Evolutionary conservation across 2,329 filamentous ascomycete genomes (phyloP), one percentile per base, ranked within the genome.

Genomic region (Fusarium kyushuense): DNA sequence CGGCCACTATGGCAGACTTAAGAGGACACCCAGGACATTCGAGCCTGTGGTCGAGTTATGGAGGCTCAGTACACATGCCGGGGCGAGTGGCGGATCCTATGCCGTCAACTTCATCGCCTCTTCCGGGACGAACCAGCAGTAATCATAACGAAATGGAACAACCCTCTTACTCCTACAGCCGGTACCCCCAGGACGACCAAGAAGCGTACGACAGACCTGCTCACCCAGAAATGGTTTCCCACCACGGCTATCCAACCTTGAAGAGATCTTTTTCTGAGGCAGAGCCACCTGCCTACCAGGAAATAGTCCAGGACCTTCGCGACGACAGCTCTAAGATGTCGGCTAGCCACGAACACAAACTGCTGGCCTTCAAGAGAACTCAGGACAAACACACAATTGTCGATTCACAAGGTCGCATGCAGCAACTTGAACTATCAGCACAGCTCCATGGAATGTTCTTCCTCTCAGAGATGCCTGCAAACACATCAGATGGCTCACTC

Each of bases 401-500:
- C 61, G 86, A 89, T 73, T 82, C 84, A 67, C 85, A 87, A 74
- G 86, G 86, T 42, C 84, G 84, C 42, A 84, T 88, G 69, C 86
- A 88, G 74, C 84, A 87, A 70, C 81, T 89, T n/a, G 87, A 89
- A 69, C 78, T 89, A 36, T 85, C 86, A 10, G 92, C 92, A 17
- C 92, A 95, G 80, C 87, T 95, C 30, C 92, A 94, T 76, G 92
- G 92, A 81, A 94, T 95, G 92, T 95, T 95, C 82, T 95, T 95
- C 77, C 83, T 95, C 32, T 93, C 92, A 30, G 92, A 95, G 76
- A 91, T 92, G 81, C 90, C 91, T 2, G 86, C 90, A 74, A 88
- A 84, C 64, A 81, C 83, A 55, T 83, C 78, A 69, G 87, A 90
- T 69, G 87, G 86, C 61, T 82, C 79, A 45, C 77, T 85, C 46